phyloP scores from a whole-genome alignment of 2,329 filamentous ascomycete species.

The Keithomyces neogunnii region DNA sequence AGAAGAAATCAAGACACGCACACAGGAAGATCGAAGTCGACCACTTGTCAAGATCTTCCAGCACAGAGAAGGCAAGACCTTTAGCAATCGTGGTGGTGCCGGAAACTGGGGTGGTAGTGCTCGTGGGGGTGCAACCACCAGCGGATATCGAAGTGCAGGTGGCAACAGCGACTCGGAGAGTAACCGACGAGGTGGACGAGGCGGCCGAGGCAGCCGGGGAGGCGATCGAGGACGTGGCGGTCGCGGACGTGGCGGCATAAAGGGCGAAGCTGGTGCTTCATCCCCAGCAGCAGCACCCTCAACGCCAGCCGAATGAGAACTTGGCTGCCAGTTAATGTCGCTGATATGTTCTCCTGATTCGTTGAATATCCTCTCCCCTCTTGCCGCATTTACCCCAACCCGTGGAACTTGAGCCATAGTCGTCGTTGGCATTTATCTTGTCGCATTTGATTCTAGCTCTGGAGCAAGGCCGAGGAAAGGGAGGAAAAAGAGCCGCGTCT shows the following conservation, averaged over 20 bases:
- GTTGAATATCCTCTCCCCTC: neutral
- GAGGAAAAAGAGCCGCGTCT: slow-evolving; percentile 7
- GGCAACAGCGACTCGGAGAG: slow-evolving; percentile 64
- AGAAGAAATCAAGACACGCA: slow-evolving; percentile 65
- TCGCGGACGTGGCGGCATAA: slow-evolving; percentile 47
- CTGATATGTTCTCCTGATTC: neutral
- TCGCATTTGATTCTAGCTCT: slow-evolving; percentile 12
- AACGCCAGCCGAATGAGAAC: slow-evolving; percentile 28
- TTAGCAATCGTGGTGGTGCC: slow-evolving; percentile 52
- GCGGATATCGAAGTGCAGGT: slow-evolving; percentile 76
- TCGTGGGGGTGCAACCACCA: slow-evolving; percentile 50
- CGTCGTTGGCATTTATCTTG: slow-evolving; percentile 5
- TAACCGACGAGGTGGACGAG: slow-evolving; percentile 46
- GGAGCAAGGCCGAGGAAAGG: slow-evolving; percentile 11
- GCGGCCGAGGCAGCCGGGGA: slow-evolving; percentile 49
- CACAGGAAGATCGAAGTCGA: slow-evolving; percentile 64
- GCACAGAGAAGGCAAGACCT: slow-evolving; percentile 51
- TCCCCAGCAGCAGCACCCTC: slow-evolving; percentile 46
- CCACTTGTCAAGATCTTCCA: slow-evolving; percentile 79
- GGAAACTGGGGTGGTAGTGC: slow-evolving; percentile 60
- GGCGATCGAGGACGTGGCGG: slow-evolving; percentile 49
- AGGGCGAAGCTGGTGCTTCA: slow-evolving; percentile 48
- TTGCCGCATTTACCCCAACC: slow-evolving; percentile 1
- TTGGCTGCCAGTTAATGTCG: neutral
- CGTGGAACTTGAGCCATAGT: neutral